Evolutionary conservation across 345 rosid genomes (phyloP).

Genomic region (Angophora floribunda): DNA sequence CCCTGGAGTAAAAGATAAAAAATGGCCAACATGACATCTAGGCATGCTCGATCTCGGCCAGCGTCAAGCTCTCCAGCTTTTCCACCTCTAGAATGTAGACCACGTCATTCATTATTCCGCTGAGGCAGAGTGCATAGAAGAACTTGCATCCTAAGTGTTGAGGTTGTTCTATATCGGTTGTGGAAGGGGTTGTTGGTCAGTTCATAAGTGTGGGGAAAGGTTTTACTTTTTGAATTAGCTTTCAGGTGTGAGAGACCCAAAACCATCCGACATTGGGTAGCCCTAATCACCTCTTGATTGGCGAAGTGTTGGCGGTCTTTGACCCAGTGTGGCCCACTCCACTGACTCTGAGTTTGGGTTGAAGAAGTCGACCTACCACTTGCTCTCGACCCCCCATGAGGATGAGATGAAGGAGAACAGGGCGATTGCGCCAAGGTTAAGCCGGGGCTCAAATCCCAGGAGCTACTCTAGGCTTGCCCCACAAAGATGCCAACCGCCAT

Average conservation of each 20-base stretch:
- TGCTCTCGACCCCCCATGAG: constrained; percentile 97
- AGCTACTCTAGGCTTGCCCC: constrained; percentile 92
- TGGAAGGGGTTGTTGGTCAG: accelerated
- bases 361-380: constrained; percentile 92
- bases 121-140: constrained; percentile 60
- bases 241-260: accelerated
- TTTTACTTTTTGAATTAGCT: accelerated
- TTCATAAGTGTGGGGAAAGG: accelerated
- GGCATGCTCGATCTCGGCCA: constrained; percentile 88
- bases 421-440: constrained; percentile 65
- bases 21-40: constrained; percentile 89
- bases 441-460: constrained; percentile 91
- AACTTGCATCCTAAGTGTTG: constrained; percentile 29
- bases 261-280: constrained; percentile 20
- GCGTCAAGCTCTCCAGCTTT: constrained; percentile 68
- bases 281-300: constrained; percentile 77
- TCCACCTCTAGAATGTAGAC: constrained; percentile 59
- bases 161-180: too few species aligned
- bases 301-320: constrained; percentile 66
- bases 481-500: constrained; percentile 79
- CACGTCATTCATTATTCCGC: constrained; percentile 39
- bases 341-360: constrained; percentile 84
- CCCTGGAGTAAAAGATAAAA: constrained; percentile 71
- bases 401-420: constrained; percentile 84
- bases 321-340: constrained; percentile 98